Evolutionary conservation across 305 asterid genomes (phyloP).

Genomic region (Fraxinus sp.): DNA sequence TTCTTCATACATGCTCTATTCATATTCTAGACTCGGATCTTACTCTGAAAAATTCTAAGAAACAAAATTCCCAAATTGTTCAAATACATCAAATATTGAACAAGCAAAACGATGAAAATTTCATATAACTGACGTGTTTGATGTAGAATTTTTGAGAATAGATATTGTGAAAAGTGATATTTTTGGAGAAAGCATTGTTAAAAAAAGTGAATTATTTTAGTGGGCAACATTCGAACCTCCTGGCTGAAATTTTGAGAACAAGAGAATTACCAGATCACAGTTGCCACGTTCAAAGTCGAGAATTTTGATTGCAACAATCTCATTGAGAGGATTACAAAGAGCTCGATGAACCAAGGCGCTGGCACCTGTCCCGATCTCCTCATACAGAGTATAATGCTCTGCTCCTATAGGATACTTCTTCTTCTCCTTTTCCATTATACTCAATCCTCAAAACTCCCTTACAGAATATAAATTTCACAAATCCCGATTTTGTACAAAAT

Average conservation of each 20-base stretch:
- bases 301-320: conserved; percentile 82
- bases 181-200: neutral
- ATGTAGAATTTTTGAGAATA: neutral
- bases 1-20: neutral
- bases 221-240: neutral
- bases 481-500: conserved; percentile 35
- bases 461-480: conserved; percentile 15
- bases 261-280: conserved; percentile 73
- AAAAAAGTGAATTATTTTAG: neutral
- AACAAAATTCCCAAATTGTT: neutral
- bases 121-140: neutral
- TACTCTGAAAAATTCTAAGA: neutral
- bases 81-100: conserved; percentile 1
- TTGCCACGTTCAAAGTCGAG: conserved; percentile 93
- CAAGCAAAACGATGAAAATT: neutral
- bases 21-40: neutral
- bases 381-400: conserved; percentile 70
- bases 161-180: neutral
- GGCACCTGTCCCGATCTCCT: conserved; percentile 89
- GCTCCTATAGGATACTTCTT: conserved; percentile 90
- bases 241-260: neutral
- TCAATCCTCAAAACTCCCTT: conserved; percentile 20
- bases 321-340: conserved; percentile 54
- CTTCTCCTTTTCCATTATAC: conserved; percentile 59
- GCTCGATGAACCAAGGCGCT: conserved; percentile 95